A percentile compares a stretch with the other conserved stretches of the same genome.
These are phyloP conservation scores for Septoria linicola DNA, from an alignment of 2,329 filamentous ascomycete genomes.

Conservation along the genomic window DNA sequence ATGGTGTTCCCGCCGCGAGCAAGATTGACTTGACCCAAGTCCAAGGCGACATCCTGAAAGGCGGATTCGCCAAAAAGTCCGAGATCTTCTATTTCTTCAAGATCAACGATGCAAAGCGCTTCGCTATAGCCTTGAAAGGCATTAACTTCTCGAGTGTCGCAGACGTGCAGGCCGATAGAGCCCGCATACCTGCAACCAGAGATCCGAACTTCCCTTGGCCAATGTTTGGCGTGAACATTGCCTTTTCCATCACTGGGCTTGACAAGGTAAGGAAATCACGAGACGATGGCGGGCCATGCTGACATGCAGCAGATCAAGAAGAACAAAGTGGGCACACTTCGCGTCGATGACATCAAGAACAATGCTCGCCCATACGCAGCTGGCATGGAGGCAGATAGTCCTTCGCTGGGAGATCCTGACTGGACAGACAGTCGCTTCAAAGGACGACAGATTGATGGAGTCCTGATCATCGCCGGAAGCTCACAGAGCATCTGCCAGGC, in stretches of 20 bases:
- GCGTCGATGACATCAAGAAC: not conserved
- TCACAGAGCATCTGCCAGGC: constrained; percentile 26
- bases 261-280: constrained; percentile 22
- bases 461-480: constrained; percentile 39
- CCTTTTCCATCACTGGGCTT: constrained; percentile 28
- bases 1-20: not conserved
- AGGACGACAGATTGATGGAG: constrained; percentile 37
- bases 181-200: not conserved
- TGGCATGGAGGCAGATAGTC: not conserved
- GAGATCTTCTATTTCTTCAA: constrained; percentile 32
- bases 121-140: constrained; percentile 1
- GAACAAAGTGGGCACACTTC: not conserved
- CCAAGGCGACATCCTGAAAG: constrained; percentile 30
- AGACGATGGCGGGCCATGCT: not conserved
- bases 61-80: constrained; percentile 27
- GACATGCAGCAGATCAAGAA: not conserved
- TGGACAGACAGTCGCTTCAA: not conserved
- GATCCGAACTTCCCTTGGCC: constrained; percentile 3
- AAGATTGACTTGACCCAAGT: constrained; percentile 20
- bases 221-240: constrained; percentile 29
- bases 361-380: not conserved
- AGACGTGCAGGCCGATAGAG: constrained; percentile 16
- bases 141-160: constrained; percentile 8
- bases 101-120: constrained; percentile 23
- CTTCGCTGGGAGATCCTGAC: not conserved